Conservation (phyloP, 2,329 filamentous ascomycete species). For the Scedosporium aurantiacum region DNA sequence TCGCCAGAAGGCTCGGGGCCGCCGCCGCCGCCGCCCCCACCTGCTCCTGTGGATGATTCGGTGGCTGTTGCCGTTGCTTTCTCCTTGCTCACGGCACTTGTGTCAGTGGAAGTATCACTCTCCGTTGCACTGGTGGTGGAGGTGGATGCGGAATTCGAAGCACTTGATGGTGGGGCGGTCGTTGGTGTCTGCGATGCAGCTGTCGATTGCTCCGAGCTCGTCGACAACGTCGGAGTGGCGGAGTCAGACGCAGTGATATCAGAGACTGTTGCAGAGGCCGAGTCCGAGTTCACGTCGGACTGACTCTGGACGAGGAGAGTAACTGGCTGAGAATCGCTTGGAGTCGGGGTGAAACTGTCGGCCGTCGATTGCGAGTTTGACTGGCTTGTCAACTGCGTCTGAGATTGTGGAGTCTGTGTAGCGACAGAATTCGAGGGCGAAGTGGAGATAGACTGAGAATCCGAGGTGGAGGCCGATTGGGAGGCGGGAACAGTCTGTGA, state of each 20-base stretch:
- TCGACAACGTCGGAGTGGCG: not conserved
- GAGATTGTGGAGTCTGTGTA: not conserved
- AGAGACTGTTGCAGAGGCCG: not conserved
- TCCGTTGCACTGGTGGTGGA: not conserved
- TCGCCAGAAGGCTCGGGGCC: not conserved
- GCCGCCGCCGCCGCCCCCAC: not conserved
- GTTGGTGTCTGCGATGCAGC: not conserved
- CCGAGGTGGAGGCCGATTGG: not conserved
- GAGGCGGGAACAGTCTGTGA: not conserved
- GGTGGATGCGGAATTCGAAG: not conserved
- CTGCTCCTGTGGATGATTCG: not conserved
- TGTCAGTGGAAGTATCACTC: not conserved
- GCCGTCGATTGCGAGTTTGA: not conserved
- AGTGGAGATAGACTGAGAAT: not conserved
- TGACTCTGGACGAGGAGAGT: not conserved
- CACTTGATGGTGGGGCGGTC: not conserved
- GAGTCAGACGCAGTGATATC: not conserved
- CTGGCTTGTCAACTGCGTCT: not conserved
- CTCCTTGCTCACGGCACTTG: not conserved
- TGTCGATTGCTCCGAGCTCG: not conserved
- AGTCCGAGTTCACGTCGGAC: not conserved
- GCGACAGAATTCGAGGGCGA: not conserved
- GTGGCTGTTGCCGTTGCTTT: not conserved
- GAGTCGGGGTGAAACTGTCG: not conserved
- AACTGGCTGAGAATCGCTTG: not conserved